A percentile compares a stretch with the other conserved stretches of the same genome.
Conservation (phyloP, 2,329 filamentous ascomycete species). For the Rutstroemia sp. region DNA sequence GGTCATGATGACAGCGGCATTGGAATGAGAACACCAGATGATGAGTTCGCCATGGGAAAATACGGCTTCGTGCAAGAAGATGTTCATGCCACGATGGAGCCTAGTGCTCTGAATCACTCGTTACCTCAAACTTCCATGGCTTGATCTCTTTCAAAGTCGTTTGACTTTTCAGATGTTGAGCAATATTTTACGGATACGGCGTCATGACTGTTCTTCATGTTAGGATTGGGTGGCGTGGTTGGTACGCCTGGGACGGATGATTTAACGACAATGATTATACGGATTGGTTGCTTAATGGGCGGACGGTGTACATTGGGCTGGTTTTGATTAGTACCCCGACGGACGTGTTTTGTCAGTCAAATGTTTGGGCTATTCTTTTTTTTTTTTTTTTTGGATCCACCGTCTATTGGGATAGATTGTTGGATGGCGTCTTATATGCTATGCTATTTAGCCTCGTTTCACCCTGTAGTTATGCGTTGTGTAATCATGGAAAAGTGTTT, state of each 20-base stretch:
- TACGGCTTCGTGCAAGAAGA: conserved; percentile 37
- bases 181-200: not conserved
- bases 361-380: not conserved
- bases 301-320: conserved; percentile 9
- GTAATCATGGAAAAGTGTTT: no score
- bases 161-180: not conserved
- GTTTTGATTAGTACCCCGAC: conserved; percentile 9
- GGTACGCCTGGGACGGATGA: conserved; percentile 7
- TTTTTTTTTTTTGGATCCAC: not conserved
- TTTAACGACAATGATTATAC: conserved; percentile 10
- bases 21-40: conserved; percentile 60
- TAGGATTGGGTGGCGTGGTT: conserved; percentile 6
- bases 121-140: conserved; percentile 3
- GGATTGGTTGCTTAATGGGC: conserved; percentile 10
- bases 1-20: conserved; percentile 69
- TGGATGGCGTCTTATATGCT: not conserved
- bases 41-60: conserved; percentile 55
- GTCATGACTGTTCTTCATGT: conserved; percentile 5
- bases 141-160: not conserved
- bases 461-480: no score
- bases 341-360: not conserved
- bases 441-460: not conserved
- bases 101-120: conserved; percentile 15
- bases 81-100: conserved; percentile 16
- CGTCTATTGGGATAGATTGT: not conserved